Conservation (phyloP, 116 monocot genomes). For the Iris pallida region DNA sequence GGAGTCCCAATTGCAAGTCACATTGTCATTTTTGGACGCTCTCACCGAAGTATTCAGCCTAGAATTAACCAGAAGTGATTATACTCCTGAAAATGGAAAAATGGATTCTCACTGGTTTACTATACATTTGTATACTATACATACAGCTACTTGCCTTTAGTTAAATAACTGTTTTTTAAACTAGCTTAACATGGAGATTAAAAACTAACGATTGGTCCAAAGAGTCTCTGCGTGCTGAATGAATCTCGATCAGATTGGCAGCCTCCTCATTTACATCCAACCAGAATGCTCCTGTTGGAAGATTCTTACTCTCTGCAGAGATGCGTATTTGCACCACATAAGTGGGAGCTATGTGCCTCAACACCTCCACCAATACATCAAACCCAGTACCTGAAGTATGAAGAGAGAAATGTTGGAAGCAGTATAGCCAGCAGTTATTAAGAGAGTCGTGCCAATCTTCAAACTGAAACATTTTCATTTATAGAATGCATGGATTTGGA, state of each 20-base stretch:
- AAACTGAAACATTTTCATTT: neutral
- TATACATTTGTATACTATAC: no score
- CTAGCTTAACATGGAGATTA: neutral
- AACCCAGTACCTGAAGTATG: constrained; percentile 63
- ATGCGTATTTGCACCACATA: constrained; percentile 71
- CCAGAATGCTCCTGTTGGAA: constrained; percentile 79
- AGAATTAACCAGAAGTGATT: neutral
- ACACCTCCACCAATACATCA: constrained; percentile 73
- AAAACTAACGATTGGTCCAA: constrained; percentile 63
- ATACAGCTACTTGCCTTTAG: no score
- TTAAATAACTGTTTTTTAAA: neutral
- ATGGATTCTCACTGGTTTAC: neutral
- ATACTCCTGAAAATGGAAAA: neutral
- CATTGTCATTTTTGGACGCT: no score
- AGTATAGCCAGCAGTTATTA: neutral
- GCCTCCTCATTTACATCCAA: constrained; percentile 23
- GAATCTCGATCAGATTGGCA: constrained; percentile 35
- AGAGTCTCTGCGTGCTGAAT: constrained; percentile 39
- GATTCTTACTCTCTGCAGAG: constrained; percentile 67
- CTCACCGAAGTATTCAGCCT: no score
- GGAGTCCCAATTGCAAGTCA: no score
- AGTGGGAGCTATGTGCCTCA: constrained; percentile 57
- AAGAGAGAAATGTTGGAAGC: neutral
- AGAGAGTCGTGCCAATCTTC: no score
- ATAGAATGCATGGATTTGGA: neutral